phyloP scores from a whole-genome alignment of 2,329 filamentous ascomycete genomes.

The Trichoderma endophyticum region DNA sequence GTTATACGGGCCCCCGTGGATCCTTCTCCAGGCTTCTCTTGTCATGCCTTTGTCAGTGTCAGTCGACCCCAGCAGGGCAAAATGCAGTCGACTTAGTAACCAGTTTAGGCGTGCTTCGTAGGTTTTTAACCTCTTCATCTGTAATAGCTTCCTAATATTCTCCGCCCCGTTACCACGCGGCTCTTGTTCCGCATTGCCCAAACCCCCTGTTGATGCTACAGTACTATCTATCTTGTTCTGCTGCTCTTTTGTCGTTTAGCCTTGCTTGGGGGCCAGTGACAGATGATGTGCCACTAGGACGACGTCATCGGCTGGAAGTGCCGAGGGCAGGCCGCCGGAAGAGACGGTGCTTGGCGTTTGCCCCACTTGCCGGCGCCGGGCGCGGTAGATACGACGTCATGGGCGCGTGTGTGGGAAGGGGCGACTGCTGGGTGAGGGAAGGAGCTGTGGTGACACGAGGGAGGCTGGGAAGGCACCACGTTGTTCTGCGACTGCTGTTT shows the following conservation, averaged over 20 bases:
- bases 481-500: neutral
- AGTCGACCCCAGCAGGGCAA: neutral
- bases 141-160: neutral
- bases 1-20: neutral
- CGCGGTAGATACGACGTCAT: conserved; percentile 13
- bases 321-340: conserved; percentile 11
- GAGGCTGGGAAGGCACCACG: neutral
- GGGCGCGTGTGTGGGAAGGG: neutral
- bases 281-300: neutral
- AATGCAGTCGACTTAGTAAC: neutral
- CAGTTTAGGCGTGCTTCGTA: neutral
- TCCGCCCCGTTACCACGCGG: neutral
- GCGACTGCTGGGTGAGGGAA: neutral
- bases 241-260: neutral
- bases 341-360: neutral
- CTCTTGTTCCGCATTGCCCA: neutral
- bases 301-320: conserved; percentile 15
- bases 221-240: neutral
- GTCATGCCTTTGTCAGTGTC: neutral
- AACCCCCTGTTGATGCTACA: neutral
- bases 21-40: neutral
- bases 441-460: neutral
- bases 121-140: neutral
- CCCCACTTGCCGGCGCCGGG: conserved; percentile 17
- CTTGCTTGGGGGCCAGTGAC: neutral